Percentiles rank a stretch among this genome's conserved stretches.
Conservation (phyloP, 139 green algal species). For the Chlorella sp. region DNA sequence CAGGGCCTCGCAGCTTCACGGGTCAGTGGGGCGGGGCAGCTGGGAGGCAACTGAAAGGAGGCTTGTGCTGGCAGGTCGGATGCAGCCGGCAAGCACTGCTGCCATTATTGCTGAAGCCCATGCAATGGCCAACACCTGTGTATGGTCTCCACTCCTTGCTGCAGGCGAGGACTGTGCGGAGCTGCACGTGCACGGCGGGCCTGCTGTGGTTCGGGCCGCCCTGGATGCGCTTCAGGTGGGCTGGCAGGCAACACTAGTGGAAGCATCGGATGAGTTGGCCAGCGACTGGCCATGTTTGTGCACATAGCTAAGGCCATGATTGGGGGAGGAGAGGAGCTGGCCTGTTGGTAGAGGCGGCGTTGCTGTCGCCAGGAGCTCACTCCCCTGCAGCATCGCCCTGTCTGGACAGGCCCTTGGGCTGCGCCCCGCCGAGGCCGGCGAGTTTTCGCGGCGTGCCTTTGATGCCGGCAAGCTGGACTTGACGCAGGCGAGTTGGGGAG, state of each 20-base stretch:
- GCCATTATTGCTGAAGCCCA: background rate
- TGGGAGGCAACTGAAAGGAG: too few species aligned
- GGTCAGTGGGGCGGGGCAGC: conserved; percentile 7
- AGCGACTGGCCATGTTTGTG: too few species aligned
- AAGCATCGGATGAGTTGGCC: too few species aligned
- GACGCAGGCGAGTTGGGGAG: conserved; percentile 8
- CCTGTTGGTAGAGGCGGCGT: too few species aligned
- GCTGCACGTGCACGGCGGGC: conserved; percentile 68
- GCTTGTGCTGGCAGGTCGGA: background rate
- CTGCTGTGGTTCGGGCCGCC: conserved; percentile 53
- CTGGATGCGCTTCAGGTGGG: conserved; percentile 39
- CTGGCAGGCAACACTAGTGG: too few species aligned
- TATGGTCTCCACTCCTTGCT: background rate
- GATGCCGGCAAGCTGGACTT: conserved; percentile 41
- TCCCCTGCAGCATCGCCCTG: too few species aligned
- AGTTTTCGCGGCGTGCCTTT: conserved; percentile 69
- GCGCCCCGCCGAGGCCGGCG: conserved; percentile 61
- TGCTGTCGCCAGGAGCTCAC: too few species aligned
- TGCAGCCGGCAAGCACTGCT: background rate
- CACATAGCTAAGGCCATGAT: too few species aligned
- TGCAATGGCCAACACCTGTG: background rate
- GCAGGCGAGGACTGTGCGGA: conserved; percentile 68
- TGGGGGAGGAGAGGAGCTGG: too few species aligned
- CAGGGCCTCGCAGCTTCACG: conserved; percentile 59
- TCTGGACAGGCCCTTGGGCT: conserved; percentile 19